Base-by-base conservation (phyloP, 2,329 filamentous ascomycete genomes). In the Raffaelea ambrosiae region DNA sequence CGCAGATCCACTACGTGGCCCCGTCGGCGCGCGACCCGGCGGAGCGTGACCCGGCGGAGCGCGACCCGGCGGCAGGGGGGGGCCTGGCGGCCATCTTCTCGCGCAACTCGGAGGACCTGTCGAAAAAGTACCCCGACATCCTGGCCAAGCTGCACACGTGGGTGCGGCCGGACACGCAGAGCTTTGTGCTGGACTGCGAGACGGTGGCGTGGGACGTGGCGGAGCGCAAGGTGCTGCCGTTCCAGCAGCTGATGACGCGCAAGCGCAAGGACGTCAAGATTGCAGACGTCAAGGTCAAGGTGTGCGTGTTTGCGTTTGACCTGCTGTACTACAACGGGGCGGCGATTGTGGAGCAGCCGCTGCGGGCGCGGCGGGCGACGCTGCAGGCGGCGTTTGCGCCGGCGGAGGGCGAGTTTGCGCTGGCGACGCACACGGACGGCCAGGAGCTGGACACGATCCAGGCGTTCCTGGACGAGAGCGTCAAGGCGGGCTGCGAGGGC, bases 161-260 rank as follows among this genome's bases (percentile, higher is more conserved):
- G 93, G 83, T 98, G 57, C 94, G 94, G 62, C 71, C 82, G 2
- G 88, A 84, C 26, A 95, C 93, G 11, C 88, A 86, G 66, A 95
- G 89, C 61, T 98, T 98, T 60, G 93, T 98, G 14, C 72, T 98
- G n/a, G 93, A 98, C 63, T 98, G 93, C 62, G 93, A 98, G 70
- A 95, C 91, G 1, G 93, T 97, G 13, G 93, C 87, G 1, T 97
- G 93, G 91, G 93, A 98, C 64, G 77, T 88, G n/a, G 75, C 77
- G 2, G 88, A 93, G 71, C 96, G 95, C 74, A 95, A 95, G 65
- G 88, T 98, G 14, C 66, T 98, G 36, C 93, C 93, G 0, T 98
- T 98, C 72, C 93, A 98, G 65, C 89, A 95, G 62, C 77, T 98
- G 40, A 97, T 97, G 93, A 97, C 93, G 14, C 79, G 93, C 47